Percentiles rank a stretch among this genome's conserved stretches.
Evolutionary conservation across 371 early-diverging fungal species (phyloP).

Genomic region (Mortierella sp.): DNA sequence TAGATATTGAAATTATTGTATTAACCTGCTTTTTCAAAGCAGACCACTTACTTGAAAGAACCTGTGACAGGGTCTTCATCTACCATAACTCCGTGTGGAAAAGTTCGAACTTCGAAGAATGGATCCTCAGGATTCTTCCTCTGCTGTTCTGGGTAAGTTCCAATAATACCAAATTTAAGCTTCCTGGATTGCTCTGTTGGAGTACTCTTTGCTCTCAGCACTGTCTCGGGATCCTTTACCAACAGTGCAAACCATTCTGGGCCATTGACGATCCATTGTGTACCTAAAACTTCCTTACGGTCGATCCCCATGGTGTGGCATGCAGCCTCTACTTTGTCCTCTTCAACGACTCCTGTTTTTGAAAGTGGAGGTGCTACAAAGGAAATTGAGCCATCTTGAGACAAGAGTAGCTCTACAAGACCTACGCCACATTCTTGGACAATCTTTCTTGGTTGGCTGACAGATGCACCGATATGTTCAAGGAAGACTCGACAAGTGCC

Average conservation of each 20-base stretch:
- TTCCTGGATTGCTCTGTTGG: constrained; percentile 28
- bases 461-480: constrained; percentile 11
- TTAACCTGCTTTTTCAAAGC: no score
- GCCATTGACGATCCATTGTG: constrained; percentile 37
- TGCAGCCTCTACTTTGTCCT: constrained; percentile 8
- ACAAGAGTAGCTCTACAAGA: constrained; percentile 14
- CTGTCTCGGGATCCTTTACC: constrained; percentile 26
- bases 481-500: constrained; percentile 33
- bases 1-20: no score
- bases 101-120: constrained; percentile 30
- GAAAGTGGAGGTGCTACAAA: constrained; percentile 35
- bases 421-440: constrained; percentile 46
- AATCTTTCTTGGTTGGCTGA: constrained; percentile 13
- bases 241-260: constrained; percentile 29
- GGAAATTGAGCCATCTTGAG: constrained; percentile 18
- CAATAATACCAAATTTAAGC: constrained; percentile 27
- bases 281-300: constrained; percentile 22
- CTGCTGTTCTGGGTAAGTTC: constrained; percentile 12
- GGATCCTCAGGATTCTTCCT: constrained; percentile 19
- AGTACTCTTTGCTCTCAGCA: constrained; percentile 17
- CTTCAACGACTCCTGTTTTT: constrained; percentile 30
- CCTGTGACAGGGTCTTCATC: constrained; percentile 43
- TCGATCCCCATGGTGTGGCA: constrained; percentile 35
- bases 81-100: constrained; percentile 16
- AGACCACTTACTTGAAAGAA: constrained; percentile 35